Evolutionary conservation across 192 early-diverging fungal species (phyloP).

Genomic region (Podila minutissima): DNA sequence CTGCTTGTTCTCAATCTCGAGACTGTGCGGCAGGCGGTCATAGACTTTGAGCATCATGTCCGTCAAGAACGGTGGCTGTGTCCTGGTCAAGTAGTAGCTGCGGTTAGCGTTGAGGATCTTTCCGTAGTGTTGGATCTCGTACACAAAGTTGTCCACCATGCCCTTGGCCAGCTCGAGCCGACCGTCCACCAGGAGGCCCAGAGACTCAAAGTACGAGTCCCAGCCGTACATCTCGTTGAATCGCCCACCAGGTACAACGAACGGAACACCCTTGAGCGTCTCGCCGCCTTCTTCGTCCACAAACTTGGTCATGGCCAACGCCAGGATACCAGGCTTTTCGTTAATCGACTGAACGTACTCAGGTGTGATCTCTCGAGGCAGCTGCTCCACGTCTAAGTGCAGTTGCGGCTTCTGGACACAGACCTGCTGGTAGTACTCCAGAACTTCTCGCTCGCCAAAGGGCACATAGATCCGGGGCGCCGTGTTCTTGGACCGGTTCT

Average conservation of each 20-base stretch:
- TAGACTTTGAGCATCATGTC: conserved; percentile 94
- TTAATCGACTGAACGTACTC: conserved; percentile 93
- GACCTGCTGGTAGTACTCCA: conserved; percentile 83
- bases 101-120: conserved; percentile 99
- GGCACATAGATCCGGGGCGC: conserved; percentile 93
- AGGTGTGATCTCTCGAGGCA: conserved; percentile 89
- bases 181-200: conserved; percentile 89
- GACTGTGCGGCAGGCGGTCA: conserved; percentile 61
- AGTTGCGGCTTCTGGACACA: conserved; percentile 71
- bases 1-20: conserved; percentile 62
- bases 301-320: conserved; percentile 73
- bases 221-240: conserved; percentile 99
- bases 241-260: conserved; percentile 97
- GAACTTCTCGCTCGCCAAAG: conserved; percentile 77
- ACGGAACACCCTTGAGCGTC: conserved; percentile 81
- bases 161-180: conserved; percentile 86
- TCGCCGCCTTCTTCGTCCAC: conserved; percentile 59
- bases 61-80: conserved; percentile 98
- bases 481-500: conserved; percentile 82
- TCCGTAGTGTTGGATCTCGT: conserved; percentile 97
- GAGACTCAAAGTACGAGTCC: conserved; percentile 95
- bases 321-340: conserved; percentile 88
- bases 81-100: conserved; percentile 95
- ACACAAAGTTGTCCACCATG: conserved; percentile 98
- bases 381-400: conserved; percentile 77